A percentile compares a stretch with the other conserved stretches of the same genome.
Evolutionary conservation across 208 protist genomes (phyloP).

Genomic region (Trypanosoma theileri): DNA sequence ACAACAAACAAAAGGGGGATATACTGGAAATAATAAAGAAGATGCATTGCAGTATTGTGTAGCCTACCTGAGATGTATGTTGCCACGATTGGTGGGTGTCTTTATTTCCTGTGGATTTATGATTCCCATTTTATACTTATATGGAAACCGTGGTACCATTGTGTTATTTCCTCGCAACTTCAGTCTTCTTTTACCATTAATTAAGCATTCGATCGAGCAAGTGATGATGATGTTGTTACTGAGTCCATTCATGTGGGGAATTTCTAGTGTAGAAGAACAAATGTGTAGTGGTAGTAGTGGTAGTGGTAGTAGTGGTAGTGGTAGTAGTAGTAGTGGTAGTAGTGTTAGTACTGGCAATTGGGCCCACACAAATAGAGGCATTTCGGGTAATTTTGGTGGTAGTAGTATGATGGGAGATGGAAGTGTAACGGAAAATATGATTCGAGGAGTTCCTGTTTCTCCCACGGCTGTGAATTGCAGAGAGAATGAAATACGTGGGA

Average conservation of each 20-base stretch:
- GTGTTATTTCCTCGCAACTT: constrained; percentile 28
- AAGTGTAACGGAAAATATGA: neutral
- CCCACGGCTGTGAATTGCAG: no score
- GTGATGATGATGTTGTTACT: constrained; percentile 2
- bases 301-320: no score
- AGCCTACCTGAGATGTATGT: constrained; percentile 21
- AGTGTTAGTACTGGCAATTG: neutral
- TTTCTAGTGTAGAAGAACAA: no score
- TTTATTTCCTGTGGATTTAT: constrained; percentile 41
- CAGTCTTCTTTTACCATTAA: neutral
- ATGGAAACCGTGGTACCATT: constrained; percentile 22
- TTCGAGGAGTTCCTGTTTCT: neutral
- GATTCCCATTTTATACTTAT: constrained; percentile 27
- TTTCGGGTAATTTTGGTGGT: neutral
- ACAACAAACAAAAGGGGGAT: no score
- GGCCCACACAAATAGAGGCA: no score
- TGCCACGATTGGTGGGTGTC: constrained; percentile 29
- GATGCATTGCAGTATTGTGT: constrained; percentile 11
- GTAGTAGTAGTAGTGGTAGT: neutral
- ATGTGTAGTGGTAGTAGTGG: no score
- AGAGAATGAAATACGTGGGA: neutral
- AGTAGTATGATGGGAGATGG: neutral
- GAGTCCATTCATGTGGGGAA: neutral
- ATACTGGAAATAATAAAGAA: no score
- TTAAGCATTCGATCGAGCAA: neutral